phyloP scores from a whole-genome alignment of 2,329 filamentous ascomycete species.

The Neonectria coccinea region DNA sequence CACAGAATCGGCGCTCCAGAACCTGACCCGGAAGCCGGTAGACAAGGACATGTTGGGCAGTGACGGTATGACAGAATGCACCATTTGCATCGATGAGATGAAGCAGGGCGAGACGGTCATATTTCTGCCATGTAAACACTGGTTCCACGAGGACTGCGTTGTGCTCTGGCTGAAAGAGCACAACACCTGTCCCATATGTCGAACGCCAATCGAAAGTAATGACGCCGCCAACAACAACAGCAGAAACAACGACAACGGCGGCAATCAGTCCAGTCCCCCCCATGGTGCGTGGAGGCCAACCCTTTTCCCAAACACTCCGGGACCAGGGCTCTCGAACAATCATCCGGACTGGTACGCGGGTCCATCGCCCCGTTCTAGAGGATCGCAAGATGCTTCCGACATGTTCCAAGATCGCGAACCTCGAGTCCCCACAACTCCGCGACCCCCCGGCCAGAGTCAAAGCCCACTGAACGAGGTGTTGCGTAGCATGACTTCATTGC shows the following conservation, averaged over 20 bases:
- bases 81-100: slow-evolving; percentile 93
- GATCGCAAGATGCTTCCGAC: slow-evolving; percentile 10
- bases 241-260: slow-evolving; percentile 25
- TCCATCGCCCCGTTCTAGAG: slow-evolving; percentile 9
- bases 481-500: slow-evolving; percentile 45
- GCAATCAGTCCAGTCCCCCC: slow-evolving; percentile 9
- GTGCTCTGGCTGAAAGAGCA: slow-evolving; percentile 88
- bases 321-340: slow-evolving; percentile 1
- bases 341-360: slow-evolving; percentile 25
- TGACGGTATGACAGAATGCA: slow-evolving; percentile 83
- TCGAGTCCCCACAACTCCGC: slow-evolving; percentile 33
- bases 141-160: slow-evolving; percentile 90
- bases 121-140: slow-evolving; percentile 87
- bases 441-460: slow-evolving; percentile 46
- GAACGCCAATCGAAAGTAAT: slow-evolving; percentile 65
- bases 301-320: slow-evolving; percentile 19
- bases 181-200: slow-evolving; percentile 90
- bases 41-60: slow-evolving; percentile 75
- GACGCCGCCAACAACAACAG: slow-evolving; percentile 35
- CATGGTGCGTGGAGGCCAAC: slow-evolving; percentile 25
- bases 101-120: slow-evolving; percentile 78
- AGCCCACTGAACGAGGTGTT: slow-evolving; percentile 48
- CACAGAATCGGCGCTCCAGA: slow-evolving; percentile 77
- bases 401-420: slow-evolving; percentile 30
- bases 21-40: slow-evolving; percentile 77